Percentiles rank a stretch among this genome's conserved stretches.
These are phyloP conservation scores for Suillus decipiens DNA, from an alignment of 768 basidiomycete genomes.

Conservation along the genomic window DNA sequence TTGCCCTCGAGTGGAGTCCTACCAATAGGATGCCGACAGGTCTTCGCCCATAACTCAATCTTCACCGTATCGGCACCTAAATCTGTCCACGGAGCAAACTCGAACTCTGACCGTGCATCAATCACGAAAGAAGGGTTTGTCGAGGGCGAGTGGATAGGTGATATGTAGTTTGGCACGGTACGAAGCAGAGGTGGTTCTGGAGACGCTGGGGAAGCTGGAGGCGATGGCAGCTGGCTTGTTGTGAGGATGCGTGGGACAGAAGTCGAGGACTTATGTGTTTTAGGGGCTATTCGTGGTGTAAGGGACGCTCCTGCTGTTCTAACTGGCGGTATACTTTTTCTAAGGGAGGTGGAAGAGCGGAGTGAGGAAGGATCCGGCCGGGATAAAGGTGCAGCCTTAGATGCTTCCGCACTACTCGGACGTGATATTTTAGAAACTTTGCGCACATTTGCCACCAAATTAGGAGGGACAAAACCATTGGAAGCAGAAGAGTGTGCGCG, in stretches of 20 bases:
- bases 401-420: constrained; percentile 18
- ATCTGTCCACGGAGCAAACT: constrained; percentile 58
- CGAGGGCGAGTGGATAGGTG: constrained; percentile 77
- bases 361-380: constrained; percentile 11
- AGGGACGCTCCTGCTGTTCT: constrained; percentile 22
- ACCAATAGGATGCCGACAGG: constrained; percentile 21
- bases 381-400: constrained; percentile 18
- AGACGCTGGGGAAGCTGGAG: constrained; percentile 21
- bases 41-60: constrained; percentile 61
- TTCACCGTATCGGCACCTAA: constrained; percentile 52
- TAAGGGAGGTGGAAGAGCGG: constrained; percentile 18
- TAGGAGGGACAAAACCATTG: neutral
- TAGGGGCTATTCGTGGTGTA: constrained; percentile 14
- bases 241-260: constrained; percentile 29
- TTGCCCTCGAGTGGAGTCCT: constrained; percentile 26
- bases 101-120: constrained; percentile 49
- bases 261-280: constrained; percentile 25
- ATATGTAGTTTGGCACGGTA: constrained; percentile 66
- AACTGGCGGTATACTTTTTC: constrained; percentile 19
- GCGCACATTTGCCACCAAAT: constrained; percentile 14
- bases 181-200: constrained; percentile 17
- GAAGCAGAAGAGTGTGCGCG: constrained; percentile 11
- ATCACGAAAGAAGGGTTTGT: constrained; percentile 78
- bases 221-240: constrained; percentile 23
- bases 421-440: constrained; percentile 18